phyloP scores from a whole-genome alignment of 2,329 filamentous ascomycete species.

The Arthrobotrys conoides region DNA sequence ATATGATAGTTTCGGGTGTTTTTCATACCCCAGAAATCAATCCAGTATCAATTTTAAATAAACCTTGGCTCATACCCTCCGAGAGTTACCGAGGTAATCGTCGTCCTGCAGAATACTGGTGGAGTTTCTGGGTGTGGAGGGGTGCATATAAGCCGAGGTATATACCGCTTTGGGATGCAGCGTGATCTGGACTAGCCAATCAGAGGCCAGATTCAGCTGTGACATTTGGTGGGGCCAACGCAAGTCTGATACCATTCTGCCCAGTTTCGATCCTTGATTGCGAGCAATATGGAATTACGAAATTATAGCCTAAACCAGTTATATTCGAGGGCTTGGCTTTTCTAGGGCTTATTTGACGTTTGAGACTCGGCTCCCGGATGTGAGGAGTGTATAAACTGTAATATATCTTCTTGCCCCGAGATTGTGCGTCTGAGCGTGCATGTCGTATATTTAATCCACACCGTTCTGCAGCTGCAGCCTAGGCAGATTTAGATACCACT shows the following conservation, averaged over 20 bases:
- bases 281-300: neutral
- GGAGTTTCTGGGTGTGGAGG: conserved; percentile 17
- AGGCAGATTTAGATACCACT: neutral
- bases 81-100: conserved; percentile 47
- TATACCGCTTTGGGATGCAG: conserved; percentile 8
- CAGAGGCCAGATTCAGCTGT: neutral
- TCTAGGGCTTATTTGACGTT: neutral
- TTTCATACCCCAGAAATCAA: conserved; percentile 18
- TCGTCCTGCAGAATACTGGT: neutral
- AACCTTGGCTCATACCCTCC: neutral
- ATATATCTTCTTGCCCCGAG: neutral
- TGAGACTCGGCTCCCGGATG: neutral
- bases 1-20: neutral
- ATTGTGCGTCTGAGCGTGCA: neutral
- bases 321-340: neutral
- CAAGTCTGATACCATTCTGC: neutral
- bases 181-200: conserved; percentile 21
- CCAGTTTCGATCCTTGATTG: neutral
- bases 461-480: neutral
- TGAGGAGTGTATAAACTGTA: neutral
- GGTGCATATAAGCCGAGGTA: conserved; percentile 47
- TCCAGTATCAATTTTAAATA: conserved; percentile 14
- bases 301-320: conserved; percentile 2
- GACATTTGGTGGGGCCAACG: conserved; percentile 4
- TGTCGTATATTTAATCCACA: neutral